phyloP scores from a whole-genome alignment of 331 rosid genomes.

The Prunus yedoensis region DNA sequence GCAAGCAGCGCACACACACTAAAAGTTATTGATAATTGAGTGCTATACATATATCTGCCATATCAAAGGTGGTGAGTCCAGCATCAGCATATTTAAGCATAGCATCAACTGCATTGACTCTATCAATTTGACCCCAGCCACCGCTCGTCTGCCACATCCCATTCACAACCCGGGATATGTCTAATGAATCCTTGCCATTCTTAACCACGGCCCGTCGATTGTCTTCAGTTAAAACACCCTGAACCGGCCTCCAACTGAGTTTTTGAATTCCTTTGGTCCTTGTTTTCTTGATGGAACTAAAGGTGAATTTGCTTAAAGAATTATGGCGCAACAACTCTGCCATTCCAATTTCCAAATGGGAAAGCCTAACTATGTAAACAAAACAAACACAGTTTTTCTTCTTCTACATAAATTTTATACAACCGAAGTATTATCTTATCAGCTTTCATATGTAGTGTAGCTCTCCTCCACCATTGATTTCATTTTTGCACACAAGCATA shows the following conservation, averaged over 20 bases:
- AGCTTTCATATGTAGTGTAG: background rate
- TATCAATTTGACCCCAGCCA: conserved; percentile 87
- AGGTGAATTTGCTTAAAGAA: conserved; percentile 37
- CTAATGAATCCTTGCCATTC: conserved; percentile 66
- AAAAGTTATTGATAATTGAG: background rate
- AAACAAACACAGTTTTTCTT: background rate
- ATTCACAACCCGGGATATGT: conserved; percentile 68
- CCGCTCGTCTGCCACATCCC: conserved; percentile 94
- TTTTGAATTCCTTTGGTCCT: conserved; percentile 26
- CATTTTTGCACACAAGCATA: background rate
- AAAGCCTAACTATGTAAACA: conserved; percentile 15
- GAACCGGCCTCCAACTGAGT: conserved; percentile 24
- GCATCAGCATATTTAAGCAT: conserved; percentile 79
- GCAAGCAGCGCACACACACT: background rate
- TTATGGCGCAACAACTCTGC: conserved; percentile 39
- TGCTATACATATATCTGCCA: conserved; percentile 80
- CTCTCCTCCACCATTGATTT: conserved; percentile 7
- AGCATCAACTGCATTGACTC: conserved; percentile 59
- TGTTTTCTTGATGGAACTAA: conserved; percentile 9
- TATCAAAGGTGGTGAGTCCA: conserved; percentile 70
- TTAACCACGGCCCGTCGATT: conserved; percentile 34
- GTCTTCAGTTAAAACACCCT: conserved; percentile 50
- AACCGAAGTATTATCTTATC: background rate
- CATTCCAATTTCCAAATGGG: conserved; percentile 46
- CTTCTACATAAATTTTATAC: background rate